Conservation (phyloP, 106 monocot species). For the Acorus gramineus region DNA sequence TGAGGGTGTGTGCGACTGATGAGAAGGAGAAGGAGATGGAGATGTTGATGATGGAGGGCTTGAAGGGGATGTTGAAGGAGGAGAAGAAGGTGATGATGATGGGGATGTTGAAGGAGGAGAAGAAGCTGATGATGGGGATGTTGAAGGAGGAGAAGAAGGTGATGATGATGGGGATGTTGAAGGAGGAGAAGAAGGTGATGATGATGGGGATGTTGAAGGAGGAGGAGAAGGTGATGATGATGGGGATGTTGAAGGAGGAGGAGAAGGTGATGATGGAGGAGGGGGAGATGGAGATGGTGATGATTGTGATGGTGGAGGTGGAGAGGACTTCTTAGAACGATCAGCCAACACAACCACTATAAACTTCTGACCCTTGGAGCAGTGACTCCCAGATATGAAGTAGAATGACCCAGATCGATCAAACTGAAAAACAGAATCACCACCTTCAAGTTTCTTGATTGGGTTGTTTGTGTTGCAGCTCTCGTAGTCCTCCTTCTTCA, state of each 20-base stretch:
- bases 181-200: slow-evolving; percentile 4
- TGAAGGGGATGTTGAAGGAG: not conserved
- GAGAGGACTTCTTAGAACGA: not conserved
- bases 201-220: not conserved
- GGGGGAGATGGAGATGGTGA: not conserved
- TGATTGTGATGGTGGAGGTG: no score
- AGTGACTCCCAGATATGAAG: slow-evolving; percentile 61
- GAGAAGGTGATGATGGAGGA: not conserved
- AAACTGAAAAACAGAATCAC: slow-evolving; percentile 37
- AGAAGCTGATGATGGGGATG: not conserved
- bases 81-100: slow-evolving; percentile 1
- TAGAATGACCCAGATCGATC: slow-evolving; percentile 51
- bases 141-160: not conserved
- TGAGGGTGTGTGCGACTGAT: not conserved
- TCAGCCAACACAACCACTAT: slow-evolving; percentile 38
- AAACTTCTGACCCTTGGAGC: slow-evolving; percentile 56
- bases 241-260: not conserved
- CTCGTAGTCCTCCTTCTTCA: slow-evolving; percentile 40
- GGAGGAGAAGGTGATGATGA: not conserved
- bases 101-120: not conserved
- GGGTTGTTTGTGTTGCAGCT: slow-evolving; percentile 44
- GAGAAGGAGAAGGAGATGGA: not conserved
- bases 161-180: not conserved
- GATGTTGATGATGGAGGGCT: not conserved
- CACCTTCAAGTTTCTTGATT: slow-evolving; percentile 24